Conservation (phyloP, 1,284 basidiomycete species). For the Xanthoconium separans region DNA sequence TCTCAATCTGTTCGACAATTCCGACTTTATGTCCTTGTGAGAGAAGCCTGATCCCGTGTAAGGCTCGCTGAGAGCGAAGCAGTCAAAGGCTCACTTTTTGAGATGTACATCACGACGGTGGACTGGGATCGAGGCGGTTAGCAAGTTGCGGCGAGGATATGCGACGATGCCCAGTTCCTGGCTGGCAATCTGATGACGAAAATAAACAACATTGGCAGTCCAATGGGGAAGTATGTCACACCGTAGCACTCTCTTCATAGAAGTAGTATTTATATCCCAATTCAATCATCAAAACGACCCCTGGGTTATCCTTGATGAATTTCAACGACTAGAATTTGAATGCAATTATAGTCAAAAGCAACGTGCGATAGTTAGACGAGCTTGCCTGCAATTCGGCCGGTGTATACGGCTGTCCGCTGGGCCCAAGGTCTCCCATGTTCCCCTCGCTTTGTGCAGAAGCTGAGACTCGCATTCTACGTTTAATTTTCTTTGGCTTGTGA, state of each 20-base stretch:
- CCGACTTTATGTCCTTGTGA: slow-evolving; percentile 89
- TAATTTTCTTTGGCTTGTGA: slow-evolving; percentile 36
- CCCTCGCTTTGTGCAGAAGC: slow-evolving; percentile 35
- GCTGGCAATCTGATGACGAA: slow-evolving; percentile 59
- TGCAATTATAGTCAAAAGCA: not conserved
- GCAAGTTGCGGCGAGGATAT: slow-evolving; percentile 78
- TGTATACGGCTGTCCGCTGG: slow-evolving; percentile 78
- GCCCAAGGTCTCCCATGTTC: slow-evolving; percentile 59
- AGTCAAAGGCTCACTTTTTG: slow-evolving; percentile 61
- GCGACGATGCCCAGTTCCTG: slow-evolving; percentile 82
- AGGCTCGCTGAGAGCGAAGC: not conserved
- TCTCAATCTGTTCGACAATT: slow-evolving; percentile 91
- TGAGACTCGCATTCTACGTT: slow-evolving; percentile 27
- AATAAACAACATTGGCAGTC: slow-evolving; percentile 12
- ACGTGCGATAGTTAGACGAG: not conserved
- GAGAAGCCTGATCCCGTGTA: slow-evolving; percentile 57
- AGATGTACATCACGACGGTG: slow-evolving; percentile 85
- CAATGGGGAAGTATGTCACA: slow-evolving; percentile 10
- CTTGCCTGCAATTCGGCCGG: slow-evolving; percentile 79
- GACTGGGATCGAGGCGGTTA: slow-evolving; percentile 80
- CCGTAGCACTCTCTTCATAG: slow-evolving; percentile 85
- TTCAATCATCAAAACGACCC: slow-evolving; percentile 82
- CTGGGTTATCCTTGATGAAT: slow-evolving; percentile 73
- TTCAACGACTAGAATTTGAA: slow-evolving; percentile 35
- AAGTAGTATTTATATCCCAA: slow-evolving; percentile 90